Evolutionary conservation across 1,284 basidiomycete genomes (phyloP).

Genomic region (Cronartium quercuum): DNA sequence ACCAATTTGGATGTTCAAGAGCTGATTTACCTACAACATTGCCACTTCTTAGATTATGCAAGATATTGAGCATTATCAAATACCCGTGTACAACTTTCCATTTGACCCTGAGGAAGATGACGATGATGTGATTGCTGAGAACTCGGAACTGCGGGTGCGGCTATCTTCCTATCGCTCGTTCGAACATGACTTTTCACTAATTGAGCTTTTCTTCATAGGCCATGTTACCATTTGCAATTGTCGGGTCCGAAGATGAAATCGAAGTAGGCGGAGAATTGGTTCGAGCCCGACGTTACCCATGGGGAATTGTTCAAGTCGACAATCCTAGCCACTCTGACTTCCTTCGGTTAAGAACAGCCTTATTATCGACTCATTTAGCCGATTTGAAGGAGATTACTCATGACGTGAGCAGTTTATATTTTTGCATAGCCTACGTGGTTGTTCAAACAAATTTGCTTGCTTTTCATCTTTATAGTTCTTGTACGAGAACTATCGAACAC

Average conservation of each 20-base stretch:
- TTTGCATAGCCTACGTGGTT: background rate
- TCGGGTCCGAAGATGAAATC: conserved; percentile 95
- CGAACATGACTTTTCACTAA: background rate
- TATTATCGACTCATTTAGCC: conserved; percentile 54
- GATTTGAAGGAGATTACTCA: conserved; percentile 66
- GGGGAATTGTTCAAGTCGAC: conserved; percentile 99
- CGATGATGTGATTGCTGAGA: conserved; percentile 96
- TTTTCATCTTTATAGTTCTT: conserved; percentile 39
- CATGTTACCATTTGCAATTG: conserved; percentile 90
- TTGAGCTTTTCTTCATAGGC: conserved; percentile 53
- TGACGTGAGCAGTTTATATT: conserved; percentile 61
- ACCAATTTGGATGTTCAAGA: background rate
- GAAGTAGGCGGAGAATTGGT: conserved; percentile 77
- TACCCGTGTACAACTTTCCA: conserved; percentile 81
- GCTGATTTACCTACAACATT: background rate
- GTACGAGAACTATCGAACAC: conserved; percentile 91
- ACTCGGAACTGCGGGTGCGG: conserved; percentile 53
- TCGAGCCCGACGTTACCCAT: conserved; percentile 84
- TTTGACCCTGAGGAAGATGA: conserved; percentile 57
- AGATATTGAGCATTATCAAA: conserved; percentile 97
- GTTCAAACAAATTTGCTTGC: background rate
- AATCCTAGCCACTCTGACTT: conserved; percentile 99
- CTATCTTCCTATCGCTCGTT: background rate
- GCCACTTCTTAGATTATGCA: conserved; percentile 79
- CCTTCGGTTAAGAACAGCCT: conserved; percentile 76